phyloP scores from a whole-genome alignment of 805 yeast species.

The Starmera quercuum region DNA sequence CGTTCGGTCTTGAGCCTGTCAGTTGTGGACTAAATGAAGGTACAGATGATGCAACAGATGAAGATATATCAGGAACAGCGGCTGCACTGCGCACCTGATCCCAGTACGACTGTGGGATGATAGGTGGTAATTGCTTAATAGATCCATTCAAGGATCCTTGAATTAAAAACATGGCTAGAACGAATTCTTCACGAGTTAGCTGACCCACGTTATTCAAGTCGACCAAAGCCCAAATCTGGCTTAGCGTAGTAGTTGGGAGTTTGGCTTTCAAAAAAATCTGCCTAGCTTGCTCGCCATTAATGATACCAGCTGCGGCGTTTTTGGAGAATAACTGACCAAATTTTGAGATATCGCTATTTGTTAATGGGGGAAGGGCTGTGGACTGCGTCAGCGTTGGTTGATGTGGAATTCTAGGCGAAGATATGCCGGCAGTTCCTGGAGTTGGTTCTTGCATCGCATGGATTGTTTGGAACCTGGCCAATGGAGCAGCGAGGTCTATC shows the following conservation, averaged over 20 bases:
- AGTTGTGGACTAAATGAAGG: conserved; percentile 13
- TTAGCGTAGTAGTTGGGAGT: conserved; percentile 67
- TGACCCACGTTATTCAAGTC: conserved; percentile 72
- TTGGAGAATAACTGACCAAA: conserved; percentile 70
- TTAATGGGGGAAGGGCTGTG: conserved; percentile 41
- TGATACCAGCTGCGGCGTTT: conserved; percentile 47
- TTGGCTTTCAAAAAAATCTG: conserved; percentile 85
- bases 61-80: conserved; percentile 4
- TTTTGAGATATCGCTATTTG: conserved; percentile 49
- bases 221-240: conserved; percentile 83
- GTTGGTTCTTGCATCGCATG: conserved; percentile 7
- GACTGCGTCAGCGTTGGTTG: conserved; percentile 18
- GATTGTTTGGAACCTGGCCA: conserved; percentile 47
- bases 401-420: conserved; percentile 28
- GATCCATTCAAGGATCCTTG: conserved; percentile 69
- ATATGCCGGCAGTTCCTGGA: conserved; percentile 20
- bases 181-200: conserved; percentile 67
- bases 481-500: conserved; percentile 52
- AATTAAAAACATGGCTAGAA: conserved; percentile 91
- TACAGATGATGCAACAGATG: conserved; percentile 7
- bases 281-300: conserved; percentile 76
- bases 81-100: conserved; percentile 16
- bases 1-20: conserved; percentile 13
- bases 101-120: conserved; percentile 38
- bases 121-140: conserved; percentile 47